Conservation (phyloP, 2,329 filamentous ascomycete species). For the Magnaporthiopsis rhizophila region DNA sequence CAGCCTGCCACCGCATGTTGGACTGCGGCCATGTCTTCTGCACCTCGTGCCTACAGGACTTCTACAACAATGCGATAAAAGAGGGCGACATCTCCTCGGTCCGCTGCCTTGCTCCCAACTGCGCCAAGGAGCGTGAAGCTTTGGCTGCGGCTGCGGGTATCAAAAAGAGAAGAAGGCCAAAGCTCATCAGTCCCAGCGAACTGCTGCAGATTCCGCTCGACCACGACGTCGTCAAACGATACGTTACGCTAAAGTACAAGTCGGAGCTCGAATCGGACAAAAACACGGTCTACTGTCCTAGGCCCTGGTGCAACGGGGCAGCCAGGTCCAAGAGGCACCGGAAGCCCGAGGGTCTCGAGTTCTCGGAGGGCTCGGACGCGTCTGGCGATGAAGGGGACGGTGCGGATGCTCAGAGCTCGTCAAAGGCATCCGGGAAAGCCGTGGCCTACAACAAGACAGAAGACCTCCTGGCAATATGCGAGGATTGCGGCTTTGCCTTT, state of each 20-base stretch:
- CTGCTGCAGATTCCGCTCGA: slow-evolving; percentile 68
- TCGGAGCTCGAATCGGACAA: slow-evolving; percentile 87
- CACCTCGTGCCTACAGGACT: slow-evolving; percentile 75
- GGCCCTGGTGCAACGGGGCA: slow-evolving; percentile 86
- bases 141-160: slow-evolving; percentile 10
- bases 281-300: slow-evolving; percentile 84
- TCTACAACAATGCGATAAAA: slow-evolving; percentile 79
- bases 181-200: slow-evolving; percentile 73
- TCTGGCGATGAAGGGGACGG: slow-evolving; percentile 24
- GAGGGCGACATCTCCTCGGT: slow-evolving; percentile 76
- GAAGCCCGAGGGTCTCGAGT: slow-evolving; percentile 60
- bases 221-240: slow-evolving; percentile 70
- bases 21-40: slow-evolving; percentile 92
- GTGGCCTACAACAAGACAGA: slow-evolving; percentile 13
- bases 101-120: slow-evolving; percentile 72
- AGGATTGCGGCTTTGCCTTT: slow-evolving; percentile 84
- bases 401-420: slow-evolving; percentile 8
- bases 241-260: slow-evolving; percentile 86
- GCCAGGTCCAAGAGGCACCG: slow-evolving; percentile 68
- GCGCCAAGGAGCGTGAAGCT: slow-evolving; percentile 53
- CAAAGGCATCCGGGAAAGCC: not conserved
- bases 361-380: slow-evolving; percentile 47
- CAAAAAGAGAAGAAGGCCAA: slow-evolving; percentile 44
- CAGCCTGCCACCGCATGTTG: slow-evolving; percentile 69
- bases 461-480: slow-evolving; percentile 74